Evolutionary conservation across 2,329 filamentous ascomycete genomes (phyloP), one percentile per base, ranked within the genome.

Genomic region (Aspergillus luchuensis): DNA sequence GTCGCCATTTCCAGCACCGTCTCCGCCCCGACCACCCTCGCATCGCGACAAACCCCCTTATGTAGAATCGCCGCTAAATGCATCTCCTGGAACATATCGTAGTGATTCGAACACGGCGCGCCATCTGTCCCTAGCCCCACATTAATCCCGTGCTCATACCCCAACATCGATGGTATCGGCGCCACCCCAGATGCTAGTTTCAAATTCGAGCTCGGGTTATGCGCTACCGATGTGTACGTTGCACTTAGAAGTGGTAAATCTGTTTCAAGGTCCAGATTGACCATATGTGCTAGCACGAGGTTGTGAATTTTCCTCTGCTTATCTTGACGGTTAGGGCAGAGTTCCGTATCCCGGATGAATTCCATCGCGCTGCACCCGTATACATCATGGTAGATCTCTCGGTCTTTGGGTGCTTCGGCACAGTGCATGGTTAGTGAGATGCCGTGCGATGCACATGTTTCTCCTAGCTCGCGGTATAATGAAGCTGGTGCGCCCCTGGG

Each of bases 41-140:
- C 80, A 61, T 84, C 75, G 45, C 74, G 72, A 6, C 71, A 72
- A 0, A 66, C 61, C 11, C 79, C 79, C 63, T 80, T 80, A 60
- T 84, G 82, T 25, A 85, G 67, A 8, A 84, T 79, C 0, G 76
- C 78, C 0, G 82, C 81, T 1, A 84, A 72, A 54, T 81, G 80
- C 80, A 83, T 84, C 69, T 85, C 82, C 50, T 80, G 80, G 23
- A 84, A 66, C 70, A 84, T 77, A 62, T 84, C 81, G 67, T 81
- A 82, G 4, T 79, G 79, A 63, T 84, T 84, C 39, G 81, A 80
- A 67, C 82, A 84, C 0, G 82, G 82, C 1, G 82, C 82, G 0
- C 82, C 82, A 65, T 85, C 82, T 0, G 82, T 84, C 0, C 82
- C 83, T 2, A 85, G 71, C 1, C 73, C 72, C 4, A 84, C 77